These are phyloP conservation scores for Debaryomyces castellii DNA, from an alignment of 805 yeast species.

Conservation along the genomic window DNA sequence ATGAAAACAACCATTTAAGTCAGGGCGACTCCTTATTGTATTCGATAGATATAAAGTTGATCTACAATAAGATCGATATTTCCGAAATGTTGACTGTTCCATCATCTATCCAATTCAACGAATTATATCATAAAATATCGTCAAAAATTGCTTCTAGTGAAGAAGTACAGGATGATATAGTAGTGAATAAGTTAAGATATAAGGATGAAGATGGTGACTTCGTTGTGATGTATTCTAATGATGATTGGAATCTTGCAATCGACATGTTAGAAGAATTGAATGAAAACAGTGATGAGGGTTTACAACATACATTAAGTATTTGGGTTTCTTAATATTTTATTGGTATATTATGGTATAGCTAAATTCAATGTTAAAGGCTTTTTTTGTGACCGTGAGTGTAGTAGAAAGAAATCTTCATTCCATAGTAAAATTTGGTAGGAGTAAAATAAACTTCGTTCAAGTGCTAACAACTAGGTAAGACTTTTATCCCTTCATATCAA, in stretches of 20 bases:
- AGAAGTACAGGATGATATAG: constrained; percentile 55
- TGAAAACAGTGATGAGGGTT: constrained; percentile 14
- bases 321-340: constrained; percentile 35
- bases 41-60: constrained; percentile 23
- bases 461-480: too few species aligned
- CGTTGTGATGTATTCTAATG: constrained; percentile 80
- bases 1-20: constrained; percentile 1
- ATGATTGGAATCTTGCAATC: constrained; percentile 84
- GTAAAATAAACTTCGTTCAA: too few species aligned
- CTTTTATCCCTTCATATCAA: background rate
- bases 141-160: constrained; percentile 45
- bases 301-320: constrained; percentile 29
- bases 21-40: background rate
- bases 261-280: constrained; percentile 49
- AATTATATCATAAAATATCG: constrained; percentile 67
- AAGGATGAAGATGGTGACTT: constrained; percentile 95
- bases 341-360: background rate
- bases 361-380: background rate
- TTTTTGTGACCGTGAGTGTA: background rate
- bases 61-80: constrained; percentile 33
- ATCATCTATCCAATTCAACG: constrained; percentile 33
- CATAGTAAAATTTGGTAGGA: background rate
- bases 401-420: background rate
- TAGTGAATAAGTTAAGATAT: constrained; percentile 61
- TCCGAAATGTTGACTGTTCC: constrained; percentile 27